Conservation (phyloP, 106 monocot genomes). For the Posidonia australis region DNA sequence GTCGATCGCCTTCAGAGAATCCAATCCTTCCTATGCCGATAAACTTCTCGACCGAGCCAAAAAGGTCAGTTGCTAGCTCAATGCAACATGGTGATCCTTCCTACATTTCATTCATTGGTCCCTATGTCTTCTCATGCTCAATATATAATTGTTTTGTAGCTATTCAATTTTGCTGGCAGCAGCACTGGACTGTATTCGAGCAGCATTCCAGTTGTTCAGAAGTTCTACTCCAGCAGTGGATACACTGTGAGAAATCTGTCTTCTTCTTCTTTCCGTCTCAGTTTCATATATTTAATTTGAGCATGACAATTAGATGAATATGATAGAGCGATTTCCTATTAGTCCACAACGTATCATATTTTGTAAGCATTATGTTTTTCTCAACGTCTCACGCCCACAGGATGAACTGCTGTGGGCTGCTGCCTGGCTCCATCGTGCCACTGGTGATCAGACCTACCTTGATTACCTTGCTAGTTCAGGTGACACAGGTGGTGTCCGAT, state of each 20-base stretch:
- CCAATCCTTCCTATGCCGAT: conserved; percentile 20
- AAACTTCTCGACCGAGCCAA: conserved; percentile 13
- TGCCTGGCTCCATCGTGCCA: conserved; percentile 64
- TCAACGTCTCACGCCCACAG: too few relatives aligned
- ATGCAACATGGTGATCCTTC: not conserved
- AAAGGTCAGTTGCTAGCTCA: too few relatives aligned
- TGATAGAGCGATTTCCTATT: too few relatives aligned
- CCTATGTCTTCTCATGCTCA: not conserved
- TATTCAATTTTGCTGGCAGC: conserved; percentile 50
- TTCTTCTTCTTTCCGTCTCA: not conserved
- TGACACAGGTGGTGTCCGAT: conserved; percentile 33
- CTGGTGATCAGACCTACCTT: conserved; percentile 34
- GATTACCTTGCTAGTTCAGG: conserved; percentile 16
- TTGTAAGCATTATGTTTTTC: too few relatives aligned
- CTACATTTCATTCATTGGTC: not conserved
- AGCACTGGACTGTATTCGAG: conserved; percentile 34
- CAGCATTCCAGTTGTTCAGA: conserved; percentile 34
- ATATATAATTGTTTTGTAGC: conserved; percentile 13
- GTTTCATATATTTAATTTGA: too few relatives aligned
- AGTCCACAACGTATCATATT: too few relatives aligned
- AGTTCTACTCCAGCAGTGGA: conserved; percentile 60
- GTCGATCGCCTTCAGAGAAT: conserved; percentile 28
- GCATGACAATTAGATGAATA: too few relatives aligned
- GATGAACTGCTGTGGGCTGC: conserved; percentile 73
- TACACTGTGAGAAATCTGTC: conserved; percentile 26